Evolutionary conservation across 2,329 filamentous ascomycete species (phyloP).

Genomic region (Bipolaris sorokiniana): DNA sequence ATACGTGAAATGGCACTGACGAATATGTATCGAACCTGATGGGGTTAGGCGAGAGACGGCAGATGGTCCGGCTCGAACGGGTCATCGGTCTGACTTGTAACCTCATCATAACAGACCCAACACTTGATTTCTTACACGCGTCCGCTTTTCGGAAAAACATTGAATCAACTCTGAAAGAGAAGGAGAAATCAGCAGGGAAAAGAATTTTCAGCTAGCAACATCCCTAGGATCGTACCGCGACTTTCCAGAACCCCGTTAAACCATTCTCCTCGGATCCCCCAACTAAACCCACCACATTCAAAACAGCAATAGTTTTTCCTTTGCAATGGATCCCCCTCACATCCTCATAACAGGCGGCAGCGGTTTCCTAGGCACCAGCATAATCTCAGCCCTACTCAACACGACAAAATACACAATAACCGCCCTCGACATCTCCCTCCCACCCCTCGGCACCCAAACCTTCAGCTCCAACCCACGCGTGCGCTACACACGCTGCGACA

Average conservation of each 20-base stretch:
- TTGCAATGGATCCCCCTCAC: constrained; percentile 28
- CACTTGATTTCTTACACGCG: not conserved
- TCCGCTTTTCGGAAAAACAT: not conserved
- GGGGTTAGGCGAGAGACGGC: constrained; percentile 5
- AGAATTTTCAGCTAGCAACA: no score
- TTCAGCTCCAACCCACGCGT: constrained; percentile 28
- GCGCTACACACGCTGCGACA: constrained; percentile 49
- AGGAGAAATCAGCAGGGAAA: not conserved
- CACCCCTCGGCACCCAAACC: constrained; percentile 34
- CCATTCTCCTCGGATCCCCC: not conserved
- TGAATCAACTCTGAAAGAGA: not conserved
- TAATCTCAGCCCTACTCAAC: constrained; percentile 50
- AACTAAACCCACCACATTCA: constrained; percentile 14
- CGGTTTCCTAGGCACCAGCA: constrained; percentile 54
- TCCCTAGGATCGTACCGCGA: not conserved
- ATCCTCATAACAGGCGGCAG: constrained; percentile 57
- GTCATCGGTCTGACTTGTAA: not conserved
- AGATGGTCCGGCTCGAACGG: not conserved
- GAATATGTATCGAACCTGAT: not conserved
- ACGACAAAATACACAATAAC: constrained; percentile 49
- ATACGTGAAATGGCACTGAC: not conserved
- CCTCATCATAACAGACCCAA: not conserved
- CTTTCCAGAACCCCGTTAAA: not conserved
- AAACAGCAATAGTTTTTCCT: no score
- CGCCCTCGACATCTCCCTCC: constrained; percentile 50